Evolutionary conservation across 495 filamentous ascomycete genomes (phyloP), one percentile per base, ranked within the genome.

Genomic region (Trichoderma orchidacearum): DNA sequence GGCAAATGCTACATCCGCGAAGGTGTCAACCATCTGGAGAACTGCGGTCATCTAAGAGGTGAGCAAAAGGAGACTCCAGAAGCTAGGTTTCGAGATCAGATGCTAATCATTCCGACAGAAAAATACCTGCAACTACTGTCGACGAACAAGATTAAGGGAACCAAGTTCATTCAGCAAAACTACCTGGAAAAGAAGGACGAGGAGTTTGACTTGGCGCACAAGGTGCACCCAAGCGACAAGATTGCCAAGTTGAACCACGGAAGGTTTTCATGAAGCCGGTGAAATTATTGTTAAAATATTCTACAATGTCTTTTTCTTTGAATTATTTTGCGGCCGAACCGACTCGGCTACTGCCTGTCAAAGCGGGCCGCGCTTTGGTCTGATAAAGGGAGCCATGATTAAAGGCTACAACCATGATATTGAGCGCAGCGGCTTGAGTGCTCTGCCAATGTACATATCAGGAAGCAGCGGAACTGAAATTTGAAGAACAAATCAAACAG

Each of bases 1-100:
- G 83, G 88, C 63, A 96, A 95, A 77, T 98, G 93, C 73, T 98
- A 98, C 77, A 80, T 81, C 65, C 79, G 85, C 57, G 91, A 98
- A 72, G 93, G 93, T 4, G 88, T 96, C 56, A 97, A 97, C 72
- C 93, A 98, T 71, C 70, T 97, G 62, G 92, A 96, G 81, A 98
- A 96, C 75, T 98, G 93, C 72, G 90, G 89, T 63, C 73, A 75
- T 65, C 72, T 96, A 73, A 80, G 94, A 85, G 91, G 93, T 97
- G 62, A 75, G 86, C 77, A 5, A 3, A 15, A 31, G 31, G 13
- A 13, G 12, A 5, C n/a, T 12, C 12, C n/a, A n/a, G n/a, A 25
- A 9, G 28, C 2, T 29, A 11, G 11, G 13, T 11, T 28, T 31
- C 25, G 15, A 9, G 28, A 31, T 9, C 5, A 27, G 17, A 36